Percentiles rank a stretch among this genome's conserved stretches.
Evolutionary conservation across 768 basidiomycete species (phyloP).

Genomic region (Kondoa subrosea): DNA sequence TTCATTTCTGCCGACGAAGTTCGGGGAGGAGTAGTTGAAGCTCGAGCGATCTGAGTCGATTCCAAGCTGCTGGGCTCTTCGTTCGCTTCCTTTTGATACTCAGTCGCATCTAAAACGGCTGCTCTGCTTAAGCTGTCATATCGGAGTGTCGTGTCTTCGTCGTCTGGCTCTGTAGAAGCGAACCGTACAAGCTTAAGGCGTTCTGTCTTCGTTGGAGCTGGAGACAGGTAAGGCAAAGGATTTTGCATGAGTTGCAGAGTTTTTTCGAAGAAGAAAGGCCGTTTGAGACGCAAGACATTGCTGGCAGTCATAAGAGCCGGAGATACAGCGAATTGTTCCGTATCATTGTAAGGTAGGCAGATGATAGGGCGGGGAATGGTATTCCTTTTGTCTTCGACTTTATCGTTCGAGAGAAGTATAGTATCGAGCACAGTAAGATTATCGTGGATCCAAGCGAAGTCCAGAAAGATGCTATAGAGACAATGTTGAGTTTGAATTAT

Average conservation of each 20-base stretch:
- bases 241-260: background rate
- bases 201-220: background rate
- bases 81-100: background rate
- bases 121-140: background rate
- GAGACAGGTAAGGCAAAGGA: background rate
- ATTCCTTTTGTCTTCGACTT: background rate
- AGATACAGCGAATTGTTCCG: background rate
- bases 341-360: background rate
- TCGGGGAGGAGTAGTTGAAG: background rate
- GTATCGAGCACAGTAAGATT: background rate
- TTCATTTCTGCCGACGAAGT: background rate
- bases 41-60: background rate
- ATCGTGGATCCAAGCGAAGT: background rate
- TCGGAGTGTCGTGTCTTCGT: background rate
- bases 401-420: background rate
- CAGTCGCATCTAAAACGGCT: background rate
- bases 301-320: background rate
- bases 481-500: background rate
- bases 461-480: background rate
- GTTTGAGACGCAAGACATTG: conserved; percentile 5
- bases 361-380: background rate
- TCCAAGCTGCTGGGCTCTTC: background rate
- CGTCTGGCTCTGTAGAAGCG: background rate
- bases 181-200: conserved; percentile 4
- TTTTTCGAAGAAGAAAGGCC: conserved; percentile 1